Conservation (phyloP, 202 grass and related monocot species). For the Miscanthus sacchariflorus region DNA sequence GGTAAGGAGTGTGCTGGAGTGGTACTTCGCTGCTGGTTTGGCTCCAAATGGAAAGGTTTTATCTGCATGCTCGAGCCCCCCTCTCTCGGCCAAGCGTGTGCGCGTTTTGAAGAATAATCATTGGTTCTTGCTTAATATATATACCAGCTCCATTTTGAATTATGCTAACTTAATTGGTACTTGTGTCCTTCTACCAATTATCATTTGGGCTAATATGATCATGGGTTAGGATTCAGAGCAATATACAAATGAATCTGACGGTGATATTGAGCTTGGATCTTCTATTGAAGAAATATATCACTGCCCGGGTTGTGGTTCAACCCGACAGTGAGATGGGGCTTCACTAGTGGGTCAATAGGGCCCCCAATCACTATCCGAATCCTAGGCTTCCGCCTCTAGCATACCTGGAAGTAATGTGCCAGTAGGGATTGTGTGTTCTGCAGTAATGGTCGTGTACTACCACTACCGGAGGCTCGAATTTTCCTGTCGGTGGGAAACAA, state of each 20-base stretch:
- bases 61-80: not conserved
- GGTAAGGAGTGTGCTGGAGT: not conserved
- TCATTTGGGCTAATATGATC: not conserved
- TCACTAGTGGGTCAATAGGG: too few relatives aligned
- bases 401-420: too few relatives aligned
- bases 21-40: slow-evolving; percentile 30
- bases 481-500: too few relatives aligned
- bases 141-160: not conserved
- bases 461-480: too few relatives aligned
- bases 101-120: not conserved
- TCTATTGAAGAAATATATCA: too few relatives aligned
- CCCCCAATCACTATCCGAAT: too few relatives aligned
- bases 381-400: too few relatives aligned
- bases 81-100: slow-evolving; percentile 4
- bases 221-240: not conserved
- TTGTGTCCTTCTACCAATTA: not conserved
- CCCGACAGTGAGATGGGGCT: too few relatives aligned
- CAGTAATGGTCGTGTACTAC: too few relatives aligned
- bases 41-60: slow-evolving; percentile 62
- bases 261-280: too few relatives aligned
- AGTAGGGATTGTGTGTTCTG: too few relatives aligned
- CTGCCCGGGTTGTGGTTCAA: too few relatives aligned
- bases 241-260: not conserved
- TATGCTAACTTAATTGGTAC: not conserved
- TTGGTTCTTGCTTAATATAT: slow-evolving; percentile 16